Percentiles rank a stretch among this genome's conserved stretches.
phyloP scores from a whole-genome alignment of 164 flowering plant genomes.

The Chimonanthus salicifolius region DNA sequence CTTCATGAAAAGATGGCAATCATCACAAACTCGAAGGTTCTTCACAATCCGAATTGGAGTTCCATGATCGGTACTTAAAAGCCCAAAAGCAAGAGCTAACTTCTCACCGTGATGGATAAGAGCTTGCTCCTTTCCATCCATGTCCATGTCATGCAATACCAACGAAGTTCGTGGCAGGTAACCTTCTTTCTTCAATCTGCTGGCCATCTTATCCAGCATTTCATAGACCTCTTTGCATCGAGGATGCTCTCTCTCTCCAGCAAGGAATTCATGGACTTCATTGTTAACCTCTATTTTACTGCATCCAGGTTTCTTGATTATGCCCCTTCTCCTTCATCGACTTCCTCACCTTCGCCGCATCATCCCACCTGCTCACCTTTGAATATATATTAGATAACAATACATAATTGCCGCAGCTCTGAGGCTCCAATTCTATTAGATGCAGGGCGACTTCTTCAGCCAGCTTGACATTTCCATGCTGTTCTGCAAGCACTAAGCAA shows the following conservation, averaged over 20 bases:
- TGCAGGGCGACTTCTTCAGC: slow-evolving; percentile 21
- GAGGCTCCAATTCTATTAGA: slow-evolving; percentile 24
- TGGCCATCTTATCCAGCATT: slow-evolving; percentile 9
- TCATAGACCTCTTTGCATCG: slow-evolving; percentile 13
- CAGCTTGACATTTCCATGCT: slow-evolving; percentile 20
- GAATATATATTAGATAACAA: slow-evolving; percentile 16
- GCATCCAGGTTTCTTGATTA: slow-evolving; percentile 19
- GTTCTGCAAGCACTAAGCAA: slow-evolving; percentile 24
- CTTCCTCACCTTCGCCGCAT: slow-evolving; percentile 15
- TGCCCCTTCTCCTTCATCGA: slow-evolving; percentile 17
- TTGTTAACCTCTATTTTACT: slow-evolving; percentile 24
- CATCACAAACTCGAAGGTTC: slow-evolving; percentile 20
- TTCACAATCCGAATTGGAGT: slow-evolving; percentile 19
- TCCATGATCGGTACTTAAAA: slow-evolving; percentile 9
- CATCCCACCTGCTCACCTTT: slow-evolving; percentile 15
- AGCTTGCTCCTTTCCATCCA: slow-evolving; percentile 15
- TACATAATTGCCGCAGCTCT: slow-evolving; percentile 18
- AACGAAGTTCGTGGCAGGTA: slow-evolving; percentile 9
- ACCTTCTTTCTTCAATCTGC: slow-evolving; percentile 17
- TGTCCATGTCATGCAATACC: slow-evolving; percentile 16
- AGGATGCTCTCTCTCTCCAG: slow-evolving; percentile 23
- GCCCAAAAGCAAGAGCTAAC: slow-evolving; percentile 23
- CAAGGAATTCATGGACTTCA: slow-evolving; percentile 20
- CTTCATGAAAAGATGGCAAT: slow-evolving; percentile 27
- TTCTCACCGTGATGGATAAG: slow-evolving; percentile 19